Percentiles rank a stretch among this genome's conserved stretches.
Evolutionary conservation across 106 monocot species (phyloP).

Genomic region (Dioscorea zingiberensis): DNA sequence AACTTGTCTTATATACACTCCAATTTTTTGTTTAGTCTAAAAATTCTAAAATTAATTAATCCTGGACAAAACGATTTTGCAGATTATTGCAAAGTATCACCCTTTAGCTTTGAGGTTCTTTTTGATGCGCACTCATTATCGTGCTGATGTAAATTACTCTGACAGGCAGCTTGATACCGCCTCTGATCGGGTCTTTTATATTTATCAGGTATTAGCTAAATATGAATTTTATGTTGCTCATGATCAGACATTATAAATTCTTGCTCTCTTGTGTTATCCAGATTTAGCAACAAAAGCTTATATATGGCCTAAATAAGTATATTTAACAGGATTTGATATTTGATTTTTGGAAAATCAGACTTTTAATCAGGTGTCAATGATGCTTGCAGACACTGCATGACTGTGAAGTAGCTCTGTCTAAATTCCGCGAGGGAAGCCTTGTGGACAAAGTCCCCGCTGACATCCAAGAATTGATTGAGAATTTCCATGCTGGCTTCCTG

Average conservation of each 20-base stretch:
- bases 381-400: conserved; percentile 65
- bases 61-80: neutral
- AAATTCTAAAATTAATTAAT: no score
- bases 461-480: conserved; percentile 42
- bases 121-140: conserved; percentile 79
- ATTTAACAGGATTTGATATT: no score
- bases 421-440: conserved; percentile 37
- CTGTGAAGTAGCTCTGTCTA: conserved; percentile 58
- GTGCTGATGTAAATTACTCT: conserved; percentile 66
- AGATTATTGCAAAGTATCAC: conserved; percentile 83
- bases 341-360: neutral
- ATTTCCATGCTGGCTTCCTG: conserved; percentile 46
- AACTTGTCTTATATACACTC: no score
- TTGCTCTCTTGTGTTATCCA: no score
- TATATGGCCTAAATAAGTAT: no score
- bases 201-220: conserved; percentile 53
- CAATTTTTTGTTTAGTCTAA: no score
- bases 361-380: neutral
- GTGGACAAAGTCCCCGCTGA: conserved; percentile 39
- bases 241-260: no score
- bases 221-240: no score
- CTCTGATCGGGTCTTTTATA: conserved; percentile 68
- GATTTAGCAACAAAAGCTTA: no score
- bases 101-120: conserved; percentile 85
- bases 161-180: conserved; percentile 49